phyloP scores from a whole-genome alignment of 176 grass and related monocot species.

The Thalia dealbata region DNA sequence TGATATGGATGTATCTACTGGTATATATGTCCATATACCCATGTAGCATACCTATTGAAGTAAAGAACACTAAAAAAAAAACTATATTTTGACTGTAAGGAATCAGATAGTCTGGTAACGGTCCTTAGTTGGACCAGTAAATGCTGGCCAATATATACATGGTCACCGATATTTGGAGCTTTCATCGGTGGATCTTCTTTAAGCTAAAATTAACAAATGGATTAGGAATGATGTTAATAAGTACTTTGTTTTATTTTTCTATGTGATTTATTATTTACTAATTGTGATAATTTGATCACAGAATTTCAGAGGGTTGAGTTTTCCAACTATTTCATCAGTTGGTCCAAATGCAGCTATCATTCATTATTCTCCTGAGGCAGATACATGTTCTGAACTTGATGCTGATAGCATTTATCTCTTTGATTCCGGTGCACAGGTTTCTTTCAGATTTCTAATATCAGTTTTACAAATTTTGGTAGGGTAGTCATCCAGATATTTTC shows the following conservation, averaged over 20 bases:
- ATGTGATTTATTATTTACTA: background rate
- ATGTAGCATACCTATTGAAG: no score
- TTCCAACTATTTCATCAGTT: slow-evolving; percentile 97
- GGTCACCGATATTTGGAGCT: no score
- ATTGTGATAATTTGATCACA: slow-evolving; percentile 21
- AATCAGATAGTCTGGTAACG: no score
- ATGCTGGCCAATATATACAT: no score
- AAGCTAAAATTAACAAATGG: background rate
- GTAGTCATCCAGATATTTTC: background rate
- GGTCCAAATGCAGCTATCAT: slow-evolving; percentile 94
- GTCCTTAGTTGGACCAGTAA: no score
- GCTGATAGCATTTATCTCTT: slow-evolving; percentile 95
- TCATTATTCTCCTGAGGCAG: slow-evolving; percentile 76
- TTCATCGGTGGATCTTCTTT: no score
- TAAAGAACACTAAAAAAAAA: no score
- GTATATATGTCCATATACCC: no score
- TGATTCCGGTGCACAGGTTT: slow-evolving; percentile 94
- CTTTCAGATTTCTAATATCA: slow-evolving; percentile 14
- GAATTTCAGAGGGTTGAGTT: slow-evolving; percentile 89
- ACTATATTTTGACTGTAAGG: no score
- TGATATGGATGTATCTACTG: no score
- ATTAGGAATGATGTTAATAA: background rate
- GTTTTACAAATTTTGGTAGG: slow-evolving; percentile 3
- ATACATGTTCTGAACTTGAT: slow-evolving; percentile 80
- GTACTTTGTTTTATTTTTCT: background rate